Evolutionary conservation across 768 basidiomycete species (phyloP), one percentile per base, ranked within the genome.

Genomic region (Rhodotorula babjevae): DNA sequence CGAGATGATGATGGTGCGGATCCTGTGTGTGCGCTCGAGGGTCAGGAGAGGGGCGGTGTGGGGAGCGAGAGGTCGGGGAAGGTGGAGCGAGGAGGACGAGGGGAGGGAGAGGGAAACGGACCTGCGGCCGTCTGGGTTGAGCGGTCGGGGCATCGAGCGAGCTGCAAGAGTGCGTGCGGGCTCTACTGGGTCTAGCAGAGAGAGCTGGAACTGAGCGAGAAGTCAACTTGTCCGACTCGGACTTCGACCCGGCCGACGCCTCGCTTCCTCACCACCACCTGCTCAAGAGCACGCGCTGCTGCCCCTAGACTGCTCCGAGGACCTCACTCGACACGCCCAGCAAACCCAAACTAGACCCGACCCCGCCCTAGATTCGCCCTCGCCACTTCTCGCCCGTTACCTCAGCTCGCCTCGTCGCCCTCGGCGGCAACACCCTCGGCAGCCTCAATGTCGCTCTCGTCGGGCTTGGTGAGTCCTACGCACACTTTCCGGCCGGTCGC

Each of bases 1-100:
- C 10, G 75, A 46, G 58, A 76, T 62, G 69, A 76, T 76, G 62
- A 76, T 69, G 6, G 75, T 68, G 29, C 68, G 68, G 62, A 76
- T 67, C 40, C 75, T 76, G 67, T 3, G 31, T 7, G 40, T 50
- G 18, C 5, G 36, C n/a, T 18, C 5, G 21, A 10, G 19, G 18
- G 49, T 50, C 49, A 23, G 18, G 21, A 23, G 15, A 50, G 19
- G 5, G 49, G 7, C 25, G 21, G 4, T 19, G 46, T 25, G 61
- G 49, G 14, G n/a, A 21, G 61, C 6, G 27, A 6, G 5, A 8
- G 63, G 29, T 5, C 29, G 8, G 56, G 36, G 36, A 36, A n/a
- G n/a, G 2, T 47, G 6, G 31, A 14, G 21, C 1, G 29, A 15
- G 21, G 25, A 29, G 16, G 12, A 31, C n/a, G 49, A 42, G 44